These are phyloP conservation scores for Ascochyta pisi DNA, from an alignment of 2,329 filamentous ascomycete species.

Conservation along the genomic window DNA sequence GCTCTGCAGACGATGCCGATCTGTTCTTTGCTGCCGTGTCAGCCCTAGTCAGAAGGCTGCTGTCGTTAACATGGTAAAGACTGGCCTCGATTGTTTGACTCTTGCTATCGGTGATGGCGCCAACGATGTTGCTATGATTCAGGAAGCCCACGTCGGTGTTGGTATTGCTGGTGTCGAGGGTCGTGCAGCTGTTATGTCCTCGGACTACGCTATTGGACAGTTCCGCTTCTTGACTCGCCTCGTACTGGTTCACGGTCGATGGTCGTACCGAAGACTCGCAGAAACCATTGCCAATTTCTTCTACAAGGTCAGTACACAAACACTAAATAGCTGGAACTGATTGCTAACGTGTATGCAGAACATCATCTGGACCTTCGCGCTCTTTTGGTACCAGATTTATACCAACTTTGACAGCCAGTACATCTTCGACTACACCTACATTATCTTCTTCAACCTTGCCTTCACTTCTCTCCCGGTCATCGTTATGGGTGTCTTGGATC, in stretches of 20 bases:
- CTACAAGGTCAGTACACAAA: conserved; percentile 73
- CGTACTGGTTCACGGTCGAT: conserved; percentile 80
- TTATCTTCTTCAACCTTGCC: conserved; percentile 92
- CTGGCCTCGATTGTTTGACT: conserved; percentile 93
- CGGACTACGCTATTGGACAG: conserved; percentile 88
- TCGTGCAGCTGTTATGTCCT: conserved; percentile 81
- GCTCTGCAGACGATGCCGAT: conserved; percentile 95
- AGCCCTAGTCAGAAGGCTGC: conserved; percentile 96
- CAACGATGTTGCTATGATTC: conserved; percentile 94
- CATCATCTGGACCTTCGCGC: conserved; percentile 93
- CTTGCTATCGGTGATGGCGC: conserved; percentile 88
- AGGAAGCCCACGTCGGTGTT: conserved; percentile 86
- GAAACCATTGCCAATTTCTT: conserved; percentile 99
- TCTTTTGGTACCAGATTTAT: conserved; percentile 98
- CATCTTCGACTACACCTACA: conserved; percentile 97
- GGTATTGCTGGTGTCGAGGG: conserved; percentile 89
- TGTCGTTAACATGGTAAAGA: conserved; percentile 96
- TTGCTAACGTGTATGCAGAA: conserved; percentile 64
- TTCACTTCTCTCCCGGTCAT: conserved; percentile 96
- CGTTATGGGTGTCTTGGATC: conserved; percentile 94
- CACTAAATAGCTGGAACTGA: neutral
- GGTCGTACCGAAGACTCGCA: conserved; percentile 92
- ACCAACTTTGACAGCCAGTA: conserved; percentile 97
- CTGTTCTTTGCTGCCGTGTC: conserved; percentile 95
- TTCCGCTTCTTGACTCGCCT: conserved; percentile 84